Percentiles rank a stretch among this genome's conserved stretches.
Conservation (phyloP, 805 yeast genomes). For the Saccharomycopsis selenospora region DNA sequence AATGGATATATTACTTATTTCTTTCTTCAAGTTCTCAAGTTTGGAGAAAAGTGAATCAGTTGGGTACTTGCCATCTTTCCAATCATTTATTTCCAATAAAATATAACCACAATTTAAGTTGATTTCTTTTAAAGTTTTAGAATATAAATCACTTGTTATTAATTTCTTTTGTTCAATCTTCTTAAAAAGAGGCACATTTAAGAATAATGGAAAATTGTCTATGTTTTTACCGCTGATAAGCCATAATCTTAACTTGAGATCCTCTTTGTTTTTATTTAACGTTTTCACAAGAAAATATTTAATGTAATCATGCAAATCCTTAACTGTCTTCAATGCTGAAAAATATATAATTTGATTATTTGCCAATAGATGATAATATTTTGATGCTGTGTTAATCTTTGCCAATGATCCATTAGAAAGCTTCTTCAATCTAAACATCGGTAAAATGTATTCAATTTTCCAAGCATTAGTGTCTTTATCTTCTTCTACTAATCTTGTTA, state of each 20-base stretch:
- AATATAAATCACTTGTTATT: not conserved
- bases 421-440: constrained; percentile 8
- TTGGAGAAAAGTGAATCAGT: constrained; percentile 4
- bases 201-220: constrained; percentile 5
- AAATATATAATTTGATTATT: constrained; percentile 10
- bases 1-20: not conserved
- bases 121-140: not conserved
- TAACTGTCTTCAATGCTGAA: constrained; percentile 6
- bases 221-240: constrained; percentile 6
- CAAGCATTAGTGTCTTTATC: not conserved
- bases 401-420: constrained; percentile 4
- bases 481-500: constrained; percentile 1
- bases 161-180: constrained; percentile 6
- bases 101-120: constrained; percentile 12
- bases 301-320: constrained; percentile 10
- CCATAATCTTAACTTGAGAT: constrained; percentile 13
- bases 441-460: constrained; percentile 9
- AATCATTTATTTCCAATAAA: constrained; percentile 10
- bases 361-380: not conserved
- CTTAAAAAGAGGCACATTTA: constrained; percentile 11
- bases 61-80: constrained; percentile 8
- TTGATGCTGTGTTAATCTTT: constrained; percentile 4
- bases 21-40: constrained; percentile 4
- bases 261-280: not conserved
- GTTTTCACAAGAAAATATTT: constrained; percentile 2